Evolutionary conservation across 2,329 filamentous ascomycete species (phyloP).

Genomic region (Colletotrichum trifolii): DNA sequence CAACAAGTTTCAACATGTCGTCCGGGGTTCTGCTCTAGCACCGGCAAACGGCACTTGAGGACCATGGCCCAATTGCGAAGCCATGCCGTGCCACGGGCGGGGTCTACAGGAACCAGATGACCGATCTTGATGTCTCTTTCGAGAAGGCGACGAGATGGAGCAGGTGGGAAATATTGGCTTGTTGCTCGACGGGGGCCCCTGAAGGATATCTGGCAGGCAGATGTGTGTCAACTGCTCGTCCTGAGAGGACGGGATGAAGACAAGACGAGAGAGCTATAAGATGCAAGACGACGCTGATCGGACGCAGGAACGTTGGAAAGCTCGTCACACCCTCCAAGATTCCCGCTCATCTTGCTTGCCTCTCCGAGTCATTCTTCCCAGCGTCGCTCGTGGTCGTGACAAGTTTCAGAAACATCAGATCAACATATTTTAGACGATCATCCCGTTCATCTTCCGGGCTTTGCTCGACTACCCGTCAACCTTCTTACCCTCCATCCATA

Average conservation of each 20-base stretch:
- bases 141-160: conserved; percentile 16
- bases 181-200: not conserved
- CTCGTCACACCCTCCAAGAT: not conserved
- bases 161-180: conserved; percentile 18
- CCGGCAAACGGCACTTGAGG: conserved; percentile 19
- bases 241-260: conserved; percentile 13
- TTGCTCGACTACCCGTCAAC: not conserved
- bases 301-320: conserved; percentile 18
- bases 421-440: conserved; percentile 23
- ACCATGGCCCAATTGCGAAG: conserved; percentile 24
- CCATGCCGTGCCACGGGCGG: conserved; percentile 22
- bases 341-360: not conserved
- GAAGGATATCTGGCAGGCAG: not conserved
- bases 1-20: not conserved
- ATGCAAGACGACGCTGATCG: conserved; percentile 16
- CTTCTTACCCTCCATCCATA: not conserved
- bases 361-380: conserved; percentile 14
- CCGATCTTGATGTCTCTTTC: not conserved
- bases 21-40: conserved; percentile 5
- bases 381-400: conserved; percentile 21
- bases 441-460: conserved; percentile 20
- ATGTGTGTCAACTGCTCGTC: conserved; percentile 3
- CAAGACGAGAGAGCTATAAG: conserved; percentile 21
- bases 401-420: conserved; percentile 26
- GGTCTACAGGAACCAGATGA: conserved; percentile 14